Base-by-base conservation (phyloP, 2,329 filamentous ascomycete genomes). In the Colletotrichum magnum region DNA sequence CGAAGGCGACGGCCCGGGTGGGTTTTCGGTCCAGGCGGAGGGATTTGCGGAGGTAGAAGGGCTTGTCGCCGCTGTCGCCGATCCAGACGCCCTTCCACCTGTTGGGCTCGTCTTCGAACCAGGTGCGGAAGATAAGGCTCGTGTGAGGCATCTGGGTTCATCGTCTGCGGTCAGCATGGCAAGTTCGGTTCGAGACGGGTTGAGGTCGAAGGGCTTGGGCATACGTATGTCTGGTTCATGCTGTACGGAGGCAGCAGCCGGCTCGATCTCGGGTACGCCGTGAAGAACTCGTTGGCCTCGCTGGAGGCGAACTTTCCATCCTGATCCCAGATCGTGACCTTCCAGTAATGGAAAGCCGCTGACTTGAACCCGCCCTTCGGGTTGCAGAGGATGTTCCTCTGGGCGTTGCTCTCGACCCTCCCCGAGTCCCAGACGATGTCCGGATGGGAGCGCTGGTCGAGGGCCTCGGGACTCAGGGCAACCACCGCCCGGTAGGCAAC, bases 71-170 rank as follows among this genome's bases (percentile, higher is more conserved):
- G 39, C 79, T 78, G 57, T 82, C 73, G 16, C 80, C 80, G 39
- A 82, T 78, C 80, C 79, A 82, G 2, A 81, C 79, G 4, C 76
- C 79, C 61, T 82, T 81, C 79, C 80, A 82, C 43, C 79, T 75
- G 68, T 82, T 79, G 18, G 72, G 70, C 65, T 79, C 77, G 47
- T 82, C 78, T 70, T 81, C 80, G 58, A 82, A 82, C 80, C 80
- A 82, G 5, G 79, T 78, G 32, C 79, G 77, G 64, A 82, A 82
- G 63, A 82, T 82, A 13, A 82, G 74, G 43, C 79, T 81, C 5
- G 77, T 77, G 62, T 82, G 80, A 10, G 79, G 80, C 80, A 82
- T 82, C 75, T 76, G 10, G 39, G 43, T 24, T 13, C 3, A 39
- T 43, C 5, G 13, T 51, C 3, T 15, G 43, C 6, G 54, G 3